Conservation (phyloP, 495 filamentous ascomycete species). For the Penicillium canariense region DNA sequence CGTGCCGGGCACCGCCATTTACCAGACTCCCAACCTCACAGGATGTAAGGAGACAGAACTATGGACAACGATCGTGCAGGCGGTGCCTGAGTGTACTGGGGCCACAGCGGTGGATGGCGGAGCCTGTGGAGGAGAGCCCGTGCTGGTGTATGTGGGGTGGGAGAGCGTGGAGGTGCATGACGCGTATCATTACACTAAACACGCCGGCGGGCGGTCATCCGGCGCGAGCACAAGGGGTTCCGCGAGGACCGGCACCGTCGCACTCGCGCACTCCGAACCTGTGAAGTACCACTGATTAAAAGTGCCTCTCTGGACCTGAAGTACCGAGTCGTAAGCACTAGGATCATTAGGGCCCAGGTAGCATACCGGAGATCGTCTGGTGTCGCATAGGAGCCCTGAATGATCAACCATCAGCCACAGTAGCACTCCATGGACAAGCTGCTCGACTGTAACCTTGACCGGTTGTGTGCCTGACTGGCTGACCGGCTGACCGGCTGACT, state of each 20-base stretch:
- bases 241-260: constrained; percentile 26
- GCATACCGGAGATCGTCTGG: background rate
- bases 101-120: constrained; percentile 29
- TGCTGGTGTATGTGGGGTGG: constrained; percentile 25
- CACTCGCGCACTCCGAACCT: constrained; percentile 17
- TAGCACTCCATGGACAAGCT: background rate
- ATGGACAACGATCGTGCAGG: constrained; percentile 21
- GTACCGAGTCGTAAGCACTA: background rate
- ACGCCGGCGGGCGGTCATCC: constrained; percentile 18
- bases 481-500: background rate
- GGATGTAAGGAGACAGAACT: constrained; percentile 25
- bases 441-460: background rate
- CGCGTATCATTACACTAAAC: constrained; percentile 23
- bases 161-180: constrained; percentile 25
- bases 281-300: too few species aligned
- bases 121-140: constrained; percentile 17
- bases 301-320: too few species aligned
- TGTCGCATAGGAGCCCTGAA: background rate
- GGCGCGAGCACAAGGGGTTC: constrained; percentile 24
- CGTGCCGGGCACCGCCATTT: constrained; percentile 24
- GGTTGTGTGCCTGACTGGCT: background rate
- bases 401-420: background rate
- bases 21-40: constrained; percentile 14
- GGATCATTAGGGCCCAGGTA: background rate
- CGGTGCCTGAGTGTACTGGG: constrained; percentile 24